Evolutionary conservation across 805 yeast genomes (phyloP), one percentile per base, ranked within the genome.

Genomic region (Saccharomycopsis sp.): DNA sequence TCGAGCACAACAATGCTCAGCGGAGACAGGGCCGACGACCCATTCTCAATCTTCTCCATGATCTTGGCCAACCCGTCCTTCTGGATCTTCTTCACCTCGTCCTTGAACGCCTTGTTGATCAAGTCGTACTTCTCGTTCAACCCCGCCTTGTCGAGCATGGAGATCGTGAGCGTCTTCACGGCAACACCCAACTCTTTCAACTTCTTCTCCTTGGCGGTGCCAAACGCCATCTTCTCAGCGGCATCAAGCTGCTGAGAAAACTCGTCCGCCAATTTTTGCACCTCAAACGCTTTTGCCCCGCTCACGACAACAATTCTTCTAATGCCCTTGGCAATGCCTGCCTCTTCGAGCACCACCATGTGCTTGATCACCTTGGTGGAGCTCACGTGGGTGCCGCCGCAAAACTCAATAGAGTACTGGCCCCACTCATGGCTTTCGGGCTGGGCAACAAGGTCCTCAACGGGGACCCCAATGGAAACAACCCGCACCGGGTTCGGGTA

Each of bases 401-500:
- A 92, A 71, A 92, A 92, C 67, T 92, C 99, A 51, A 92, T 71
- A 1, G 96, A 85, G 56, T 73, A 68, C 31, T 73, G 65, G 53
- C 61, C 64, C 97, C 98, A 92, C 55, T 84, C 75, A 38, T 66
- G 65, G 56, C 74, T 82, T 21, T 65, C 53, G 52, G 96, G 95
- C 53, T 77, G 68, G 5, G 69, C 68, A 50, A 89, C 60, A 52
- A 92, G 67, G 10, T 82, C 92, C 19, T 83, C 87, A 33, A 92
- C 87, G 35, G 95, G 78, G 30, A 74, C 80, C 57, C 99, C 99
- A 56, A 92, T 83, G 22, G 95, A 84, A 36, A 92, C 96, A 52
- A 92, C 98, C 60, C 98, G 79, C 17, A 92, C 99, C 29, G 98
- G 99, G 58, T 92, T 96, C 32, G 99, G 99, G 58, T 92, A 92